phyloP scores from a whole-genome alignment of 805 yeast genomes.

The Groenewaldozyma salmanticensis region DNA sequence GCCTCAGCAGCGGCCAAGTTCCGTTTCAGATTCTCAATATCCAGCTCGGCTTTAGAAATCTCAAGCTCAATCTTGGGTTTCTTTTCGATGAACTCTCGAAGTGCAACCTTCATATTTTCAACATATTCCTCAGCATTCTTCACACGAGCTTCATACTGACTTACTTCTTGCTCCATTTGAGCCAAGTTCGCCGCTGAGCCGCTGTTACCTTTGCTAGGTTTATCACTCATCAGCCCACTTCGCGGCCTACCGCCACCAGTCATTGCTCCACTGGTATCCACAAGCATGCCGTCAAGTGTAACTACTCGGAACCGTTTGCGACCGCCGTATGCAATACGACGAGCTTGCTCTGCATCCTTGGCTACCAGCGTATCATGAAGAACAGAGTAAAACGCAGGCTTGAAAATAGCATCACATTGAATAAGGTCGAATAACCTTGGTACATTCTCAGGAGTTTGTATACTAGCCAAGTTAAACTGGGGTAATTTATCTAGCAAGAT shows the following conservation, averaged over 20 bases:
- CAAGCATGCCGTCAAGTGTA: constrained; percentile 82
- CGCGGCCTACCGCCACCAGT: constrained; percentile 84
- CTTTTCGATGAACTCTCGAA: constrained; percentile 50
- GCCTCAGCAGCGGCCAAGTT: constrained; percentile 42
- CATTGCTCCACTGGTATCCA: constrained; percentile 90
- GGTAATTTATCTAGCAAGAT: constrained; percentile 69
- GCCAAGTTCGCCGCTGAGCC: constrained; percentile 50
- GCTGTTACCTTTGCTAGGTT: constrained; percentile 22
- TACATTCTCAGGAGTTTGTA: constrained; percentile 62
- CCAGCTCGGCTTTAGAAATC: constrained; percentile 50
- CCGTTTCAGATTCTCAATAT: constrained; percentile 47
- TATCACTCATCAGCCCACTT: constrained; percentile 60
- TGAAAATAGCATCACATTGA: constrained; percentile 50
- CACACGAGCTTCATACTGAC: constrained; percentile 44
- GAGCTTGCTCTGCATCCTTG: constrained; percentile 65
- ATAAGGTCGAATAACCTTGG: constrained; percentile 83
- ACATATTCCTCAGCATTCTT: constrained; percentile 35
- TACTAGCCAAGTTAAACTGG: constrained; percentile 45
- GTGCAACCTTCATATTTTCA: constrained; percentile 48
- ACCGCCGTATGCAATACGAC: constrained; percentile 72
- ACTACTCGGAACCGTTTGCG: constrained; percentile 77
- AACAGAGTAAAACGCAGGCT: constrained; percentile 84
- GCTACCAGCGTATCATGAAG: constrained; percentile 86
- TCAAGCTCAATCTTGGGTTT: constrained; percentile 60
- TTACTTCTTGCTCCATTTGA: constrained; percentile 42